Conservation (phyloP, 306 rosid species). For the Lathyrus tuberosus region DNA sequence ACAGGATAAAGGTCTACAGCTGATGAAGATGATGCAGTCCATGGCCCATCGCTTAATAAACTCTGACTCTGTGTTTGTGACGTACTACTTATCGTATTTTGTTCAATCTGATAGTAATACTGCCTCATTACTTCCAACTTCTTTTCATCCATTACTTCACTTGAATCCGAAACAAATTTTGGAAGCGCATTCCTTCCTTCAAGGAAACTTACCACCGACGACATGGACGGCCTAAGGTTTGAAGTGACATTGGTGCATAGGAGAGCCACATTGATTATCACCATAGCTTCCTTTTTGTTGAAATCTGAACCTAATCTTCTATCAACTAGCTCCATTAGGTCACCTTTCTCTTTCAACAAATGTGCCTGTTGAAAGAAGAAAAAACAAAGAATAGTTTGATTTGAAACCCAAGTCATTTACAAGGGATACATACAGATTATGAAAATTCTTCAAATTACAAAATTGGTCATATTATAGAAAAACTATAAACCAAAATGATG, state of each 20-base stretch:
- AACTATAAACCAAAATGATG: neutral
- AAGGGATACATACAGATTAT: neutral
- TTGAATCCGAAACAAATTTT: slow-evolving; percentile 24
- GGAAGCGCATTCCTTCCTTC: slow-evolving; percentile 34
- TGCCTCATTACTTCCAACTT: slow-evolving; percentile 38
- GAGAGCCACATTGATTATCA: slow-evolving; percentile 40
- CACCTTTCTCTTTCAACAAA: slow-evolving; percentile 40
- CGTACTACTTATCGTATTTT: neutral
- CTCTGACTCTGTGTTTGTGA: neutral
- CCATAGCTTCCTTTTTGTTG: slow-evolving; percentile 34
- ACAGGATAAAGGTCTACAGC: slow-evolving; percentile 21
- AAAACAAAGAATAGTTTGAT: no score
- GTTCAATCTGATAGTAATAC: slow-evolving; percentile 30
- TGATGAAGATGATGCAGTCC: slow-evolving; percentile 33
- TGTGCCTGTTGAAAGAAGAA: slow-evolving; percentile 25
- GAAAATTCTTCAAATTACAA: neutral
- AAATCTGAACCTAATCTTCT: slow-evolving; percentile 30
- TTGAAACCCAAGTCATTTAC: no score
- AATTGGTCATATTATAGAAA: neutral
- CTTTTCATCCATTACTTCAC: slow-evolving; percentile 35
- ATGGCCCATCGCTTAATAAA: neutral
- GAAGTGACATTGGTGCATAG: slow-evolving; percentile 39
- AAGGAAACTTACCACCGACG: slow-evolving; percentile 40
- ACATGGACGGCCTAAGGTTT: slow-evolving; percentile 40
- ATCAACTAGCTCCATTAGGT: slow-evolving; percentile 41